Base-by-base conservation (phyloP, 2,329 filamentous ascomycete species). In the Cordyceps tenuipes region DNA sequence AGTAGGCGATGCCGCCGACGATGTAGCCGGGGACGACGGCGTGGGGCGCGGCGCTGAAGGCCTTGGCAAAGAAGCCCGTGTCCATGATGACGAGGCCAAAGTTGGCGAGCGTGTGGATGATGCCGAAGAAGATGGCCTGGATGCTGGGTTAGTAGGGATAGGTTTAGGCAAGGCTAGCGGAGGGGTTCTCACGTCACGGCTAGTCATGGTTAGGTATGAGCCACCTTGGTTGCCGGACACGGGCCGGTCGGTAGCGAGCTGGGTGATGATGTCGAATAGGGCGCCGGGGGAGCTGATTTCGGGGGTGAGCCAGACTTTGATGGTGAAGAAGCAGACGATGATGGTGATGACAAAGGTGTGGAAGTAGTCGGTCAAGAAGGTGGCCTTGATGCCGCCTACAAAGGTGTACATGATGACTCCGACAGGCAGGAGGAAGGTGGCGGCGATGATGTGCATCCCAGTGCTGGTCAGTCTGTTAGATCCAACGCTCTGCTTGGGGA, bases 151-250 rank as follows among this genome's bases (percentile, higher is more conserved):
- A 53, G 56, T 55, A 29, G 7, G 5, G 29, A 9, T 36, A 10
- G 41, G 7, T 19, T 21, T 26, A 59, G 15, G 3, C n/a, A n/a
- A n/a, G n/a, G n/a, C n/a, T n/a, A n/a, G 57, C 3, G 19, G 17
- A 51, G 13, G 59, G 0, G 13, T 17, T 65, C 69, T 63, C 39
- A 77, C 75, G 19, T 72, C 71, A 59, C 80, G 78, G 2, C 79
- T 81, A 0, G 76, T 81, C 79, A 84, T 80, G 0, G 82, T 83
- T 56, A 84, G 63, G 61, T 80, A 82, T 0, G 78, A 79, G 0
- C 81, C 81, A n/a, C 75, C 67, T 19, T 80, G 69, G 43, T 84
- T 84, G 0, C 80, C 82, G 0, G 70, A 67, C 0, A 83, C 76
- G 0, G 80, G 80, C 43, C 77, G 71, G 0, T 70, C 69, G 3